Evolutionary conservation across 2,329 filamentous ascomycete species (phyloP), one percentile per base, ranked within the genome.

Genomic region (Fusarium luffae): DNA sequence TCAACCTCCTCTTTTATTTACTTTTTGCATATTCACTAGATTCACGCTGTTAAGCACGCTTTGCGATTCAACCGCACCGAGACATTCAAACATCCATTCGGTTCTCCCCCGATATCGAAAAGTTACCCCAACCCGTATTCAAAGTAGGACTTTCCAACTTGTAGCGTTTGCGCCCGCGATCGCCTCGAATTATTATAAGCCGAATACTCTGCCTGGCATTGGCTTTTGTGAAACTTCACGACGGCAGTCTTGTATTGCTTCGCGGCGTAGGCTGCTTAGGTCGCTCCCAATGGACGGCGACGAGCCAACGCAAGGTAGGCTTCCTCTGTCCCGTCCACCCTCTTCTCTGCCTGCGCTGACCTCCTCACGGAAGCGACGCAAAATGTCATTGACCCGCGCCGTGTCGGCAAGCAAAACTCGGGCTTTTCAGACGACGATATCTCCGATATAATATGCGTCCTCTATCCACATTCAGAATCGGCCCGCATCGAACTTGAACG

Each of bases 381-480:
- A 78, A 90, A 89, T 77, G 89, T 92, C 75, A 83, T 94, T 70
- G 94, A 98, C 78, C 93, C 93, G 42, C 89, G 93, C 68, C 90
- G 93, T 57, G 79, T 92, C 66, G 93, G 93, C 59, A 86, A 91
- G 77, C 92, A 93, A 79, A 92, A 93, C 77, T 96, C 93, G 42
- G 93, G 93, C 59, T 89, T 98, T 66, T 91, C 88, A 55, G 91
- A 94, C 72, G 88, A 92, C 70, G 94, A 97, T 78, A 88, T 96
- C 51, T 88, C 93, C 66, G 94, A 98, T 80, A 93, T 98, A 72
- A 88, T 97, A 70, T 97, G 94, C 81, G 89, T 98, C 60, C 86
- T 98, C 28, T 90, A 97, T 72, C 94, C 95, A 13, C 89, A 88
- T 70, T 93, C 93, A 4, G 84, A 88, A 41, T 86, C 88, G 23